Conservation (phyloP, 129 eudicot species). For the Calendula officinalis region DNA sequence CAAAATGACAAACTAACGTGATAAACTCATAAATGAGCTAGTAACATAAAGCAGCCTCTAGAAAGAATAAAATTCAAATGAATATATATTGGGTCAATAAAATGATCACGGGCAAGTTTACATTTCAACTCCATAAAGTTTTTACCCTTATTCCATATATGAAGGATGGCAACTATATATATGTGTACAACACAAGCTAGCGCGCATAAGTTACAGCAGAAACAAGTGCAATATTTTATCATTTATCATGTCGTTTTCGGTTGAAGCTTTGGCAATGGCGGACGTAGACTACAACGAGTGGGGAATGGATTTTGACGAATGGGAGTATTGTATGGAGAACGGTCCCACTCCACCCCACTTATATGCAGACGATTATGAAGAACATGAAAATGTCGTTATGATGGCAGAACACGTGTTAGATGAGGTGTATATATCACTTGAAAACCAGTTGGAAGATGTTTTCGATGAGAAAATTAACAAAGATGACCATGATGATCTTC, state of each 20-base stretch:
- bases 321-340: slow-evolving; percentile 10
- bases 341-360: slow-evolving; percentile 23
- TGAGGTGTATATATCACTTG: slow-evolving; percentile 2
- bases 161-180: not conserved
- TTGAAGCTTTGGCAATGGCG: slow-evolving; percentile 41
- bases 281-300: slow-evolving; percentile 28
- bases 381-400: not conserved
- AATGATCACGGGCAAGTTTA: slow-evolving; percentile 30
- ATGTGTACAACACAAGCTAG: not conserved
- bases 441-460: slow-evolving; percentile 4
- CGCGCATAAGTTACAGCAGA: not conserved
- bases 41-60: not conserved
- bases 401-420: not conserved
- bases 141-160: not conserved
- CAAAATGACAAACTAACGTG: too few relatives aligned
- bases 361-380: slow-evolving; percentile 11
- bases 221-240: not conserved
- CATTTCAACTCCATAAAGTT: slow-evolving; percentile 20
- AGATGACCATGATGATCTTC: not conserved
- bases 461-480: not conserved
- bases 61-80: not conserved
- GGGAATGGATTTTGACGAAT: slow-evolving; percentile 27
- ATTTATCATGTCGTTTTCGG: slow-evolving; percentile 24
- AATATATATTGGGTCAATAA: slow-evolving; percentile 11
- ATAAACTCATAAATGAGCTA: too few relatives aligned